phyloP scores from a whole-genome alignment of 768 basidiomycete genomes.

The Udeniomyces megalosporus region DNA sequence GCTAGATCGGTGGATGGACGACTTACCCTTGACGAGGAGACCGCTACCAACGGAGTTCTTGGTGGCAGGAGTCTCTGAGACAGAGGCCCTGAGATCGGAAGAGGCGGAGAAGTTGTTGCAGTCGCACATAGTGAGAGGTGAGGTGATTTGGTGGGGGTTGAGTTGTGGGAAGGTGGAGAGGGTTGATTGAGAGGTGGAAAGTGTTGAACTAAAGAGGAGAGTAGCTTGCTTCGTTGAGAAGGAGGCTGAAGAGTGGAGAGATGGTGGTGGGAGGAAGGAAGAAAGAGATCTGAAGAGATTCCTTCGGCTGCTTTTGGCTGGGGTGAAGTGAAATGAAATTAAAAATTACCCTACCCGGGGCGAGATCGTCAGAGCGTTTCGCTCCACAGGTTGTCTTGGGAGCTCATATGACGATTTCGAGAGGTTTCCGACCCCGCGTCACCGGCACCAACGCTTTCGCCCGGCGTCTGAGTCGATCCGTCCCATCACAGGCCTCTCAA shows the following conservation, averaged over 20 bases:
- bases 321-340: no score
- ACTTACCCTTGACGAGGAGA: not conserved
- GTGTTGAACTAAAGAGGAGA: not conserved
- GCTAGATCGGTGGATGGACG: not conserved
- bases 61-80: not conserved
- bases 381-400: no score
- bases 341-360: no score
- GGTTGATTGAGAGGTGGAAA: not conserved
- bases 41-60: not conserved
- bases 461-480: no score
- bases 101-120: slow-evolving; percentile 1
- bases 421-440: no score
- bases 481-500: no score
- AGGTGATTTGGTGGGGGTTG: no score
- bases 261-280: not conserved
- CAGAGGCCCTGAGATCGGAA: not conserved
- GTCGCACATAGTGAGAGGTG: not conserved
- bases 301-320: no score
- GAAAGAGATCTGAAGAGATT: not conserved
- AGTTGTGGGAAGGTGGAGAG: no score
- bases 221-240: not conserved
- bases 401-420: no score
- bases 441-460: no score
- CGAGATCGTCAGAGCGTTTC: no score
- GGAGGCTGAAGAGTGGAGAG: not conserved